Base-by-base conservation (phyloP, 495 filamentous ascomycete genomes). In the Neurospora africana region DNA sequence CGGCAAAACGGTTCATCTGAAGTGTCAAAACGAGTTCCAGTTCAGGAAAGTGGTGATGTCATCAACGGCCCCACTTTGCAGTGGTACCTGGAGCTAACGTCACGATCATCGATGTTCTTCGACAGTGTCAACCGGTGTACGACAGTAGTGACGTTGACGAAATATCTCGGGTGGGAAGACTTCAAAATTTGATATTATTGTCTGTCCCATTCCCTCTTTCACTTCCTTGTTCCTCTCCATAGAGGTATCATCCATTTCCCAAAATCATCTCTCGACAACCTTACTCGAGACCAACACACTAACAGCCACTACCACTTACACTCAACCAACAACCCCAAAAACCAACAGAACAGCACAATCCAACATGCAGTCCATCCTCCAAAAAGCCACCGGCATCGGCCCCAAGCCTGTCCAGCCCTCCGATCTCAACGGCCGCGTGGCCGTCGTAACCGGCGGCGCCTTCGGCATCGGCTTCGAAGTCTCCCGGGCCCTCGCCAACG, bases 381-480 rank as follows among this genome's bases (percentile, higher is more conserved):
- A 78, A 37, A 74, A 75, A 44, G 70, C 71, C 19, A 77, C 74
- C 2, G 74, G 72, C 47, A 72, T 79, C 43, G 77, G 78, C 69
- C 78, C 78, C 11, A 75, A 58, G 19, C 72, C 72, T 15, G 68
- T 79, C 68, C 74, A 80, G 15, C 77, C 75, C 1, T 61, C 76
- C 19, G 72, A 75, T 68, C 76, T 81, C n/a, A 40, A 79, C 0
- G 82, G 79, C 47, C 80, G 86, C 70, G 83, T 83, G 1, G 82
- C 85, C 58, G 82, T 89, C 39, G 78, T 90, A 6, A 88, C 86
- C 2, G 88, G 88, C 19, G 76, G 82, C 69, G 89, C 88, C 74
- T 79, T 80, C 8, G 88, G 88, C 19, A 82, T 89, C 5, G 88
- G 88, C 38, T 79, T 84, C 15, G 85, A 87, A 73, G 80, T 85